phyloP scores from a whole-genome alignment of 768 basidiomycete genomes.

The Agaricus bisporus region DNA sequence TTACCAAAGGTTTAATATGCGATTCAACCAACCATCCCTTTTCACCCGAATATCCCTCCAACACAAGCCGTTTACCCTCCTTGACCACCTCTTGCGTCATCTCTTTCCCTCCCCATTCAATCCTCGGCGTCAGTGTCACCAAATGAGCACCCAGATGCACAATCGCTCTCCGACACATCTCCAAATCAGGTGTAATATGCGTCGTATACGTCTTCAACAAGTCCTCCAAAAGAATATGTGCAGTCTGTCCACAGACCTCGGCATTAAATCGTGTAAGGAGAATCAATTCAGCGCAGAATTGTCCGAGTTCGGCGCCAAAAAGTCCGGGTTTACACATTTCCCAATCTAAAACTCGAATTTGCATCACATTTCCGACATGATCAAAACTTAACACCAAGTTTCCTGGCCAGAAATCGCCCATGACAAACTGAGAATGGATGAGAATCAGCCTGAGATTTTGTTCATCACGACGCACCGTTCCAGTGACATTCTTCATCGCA shows the following conservation, averaged over 20 bases:
- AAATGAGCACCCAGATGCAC: slow-evolving; percentile 53
- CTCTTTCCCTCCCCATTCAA: slow-evolving; percentile 44
- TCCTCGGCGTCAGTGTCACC: slow-evolving; percentile 42
- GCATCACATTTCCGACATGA: slow-evolving; percentile 27
- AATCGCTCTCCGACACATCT: slow-evolving; percentile 29
- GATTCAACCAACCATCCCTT: slow-evolving; percentile 18
- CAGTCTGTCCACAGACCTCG: slow-evolving; percentile 25
- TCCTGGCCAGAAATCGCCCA: slow-evolving; percentile 75
- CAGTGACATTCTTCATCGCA: slow-evolving; percentile 21
- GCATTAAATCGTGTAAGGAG: slow-evolving; percentile 43
- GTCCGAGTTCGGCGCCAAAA: slow-evolving; percentile 54
- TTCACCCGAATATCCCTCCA: slow-evolving; percentile 24
- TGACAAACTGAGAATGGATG: slow-evolving; percentile 31
- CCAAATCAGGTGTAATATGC: slow-evolving; percentile 17
- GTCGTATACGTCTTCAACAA: slow-evolving; percentile 43
- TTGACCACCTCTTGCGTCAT: slow-evolving; percentile 40
- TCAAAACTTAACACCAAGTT: slow-evolving; percentile 47
- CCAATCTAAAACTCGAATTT: slow-evolving; percentile 57
- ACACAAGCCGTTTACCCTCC: slow-evolving; percentile 42
- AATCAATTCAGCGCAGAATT: slow-evolving; percentile 57
- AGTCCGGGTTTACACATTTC: slow-evolving; percentile 55
- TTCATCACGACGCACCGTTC: slow-evolving; percentile 27
- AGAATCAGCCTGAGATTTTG: background rate
- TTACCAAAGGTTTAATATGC: slow-evolving; percentile 18
- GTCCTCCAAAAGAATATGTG: slow-evolving; percentile 29